Evolutionary conservation across 2,329 filamentous ascomycete genomes (phyloP).

Genomic region (Anthostomella pinea): DNA sequence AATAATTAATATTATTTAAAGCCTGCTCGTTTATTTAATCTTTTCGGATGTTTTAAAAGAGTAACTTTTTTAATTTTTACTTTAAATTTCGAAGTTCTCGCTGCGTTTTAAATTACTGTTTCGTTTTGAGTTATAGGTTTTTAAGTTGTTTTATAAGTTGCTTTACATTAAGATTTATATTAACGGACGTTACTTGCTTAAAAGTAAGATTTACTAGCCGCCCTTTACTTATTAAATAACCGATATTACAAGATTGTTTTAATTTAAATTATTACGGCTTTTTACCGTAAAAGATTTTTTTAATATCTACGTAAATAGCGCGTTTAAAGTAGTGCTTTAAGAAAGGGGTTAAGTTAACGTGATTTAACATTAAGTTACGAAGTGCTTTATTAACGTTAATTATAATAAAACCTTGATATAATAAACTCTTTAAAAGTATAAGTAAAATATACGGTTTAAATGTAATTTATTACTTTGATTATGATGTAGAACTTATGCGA

Average conservation of each 20-base stretch:
- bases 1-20: constrained; percentile 3
- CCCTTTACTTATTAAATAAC: constrained; percentile 14
- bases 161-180: constrained; percentile 8
- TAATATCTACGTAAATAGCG: constrained; percentile 2
- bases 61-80: too few relatives aligned
- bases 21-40: background rate
- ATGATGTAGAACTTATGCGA: constrained; percentile 22
- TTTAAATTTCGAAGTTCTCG: too few relatives aligned
- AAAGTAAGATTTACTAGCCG: constrained; percentile 15
- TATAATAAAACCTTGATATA: constrained; percentile 1
- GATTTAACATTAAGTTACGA: constrained; percentile 4
- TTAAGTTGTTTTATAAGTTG: background rate
- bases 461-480: constrained; percentile 19
- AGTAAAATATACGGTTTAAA: constrained; percentile 17
- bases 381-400: constrained; percentile 7
- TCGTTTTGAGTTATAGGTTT: too few relatives aligned
- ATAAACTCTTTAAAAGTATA: background rate
- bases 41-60: background rate
- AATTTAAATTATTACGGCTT: constrained; percentile 16
- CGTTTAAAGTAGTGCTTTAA: constrained; percentile 5
- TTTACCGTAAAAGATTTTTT: constrained; percentile 1
- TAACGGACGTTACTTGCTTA: constrained; percentile 12
- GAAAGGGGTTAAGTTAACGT: constrained; percentile 3
- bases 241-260: constrained; percentile 16
- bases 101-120: too few relatives aligned